Evolutionary conservation across 768 basidiomycete genomes (phyloP), one percentile per base, ranked within the genome.

Genomic region (Mycena kentingensis): DNA sequence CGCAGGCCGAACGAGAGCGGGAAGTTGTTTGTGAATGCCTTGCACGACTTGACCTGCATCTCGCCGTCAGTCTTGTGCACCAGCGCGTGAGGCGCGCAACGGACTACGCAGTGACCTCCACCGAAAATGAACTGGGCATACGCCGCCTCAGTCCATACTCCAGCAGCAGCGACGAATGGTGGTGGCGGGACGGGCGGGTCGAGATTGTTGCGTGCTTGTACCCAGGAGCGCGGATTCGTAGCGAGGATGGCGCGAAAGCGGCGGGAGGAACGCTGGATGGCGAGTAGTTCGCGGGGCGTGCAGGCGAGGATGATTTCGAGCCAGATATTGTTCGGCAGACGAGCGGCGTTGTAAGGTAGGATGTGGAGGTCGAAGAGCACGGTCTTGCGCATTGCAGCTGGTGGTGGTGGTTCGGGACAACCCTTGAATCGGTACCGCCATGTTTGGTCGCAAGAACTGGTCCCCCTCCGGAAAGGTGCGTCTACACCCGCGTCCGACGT

Each of bases 81-180:
- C 12, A 11, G 4, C 19, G 4, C 26, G 4, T 13, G 22, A 24
- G 2, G 31, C 2, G n/a, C 15, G 25, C 26, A n/a, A 36, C 34
- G 13, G 16, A 51, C 46, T 15, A 28, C 18, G 34, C 55, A 56
- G 15, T 47, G 10, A 0, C 55, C 44, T 8, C 55, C 55, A 4
- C 50, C 55, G 16, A 56, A 56, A 12, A 56, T 35, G 2, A 47
- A 38, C 21, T 52, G 49, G 1, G 45, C 37, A 28, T 55, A 51
- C 25, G 55, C 55, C 2, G 51, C 36, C n/a, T 57, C 55, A 22
- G 51, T 49, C 51, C 55, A 57, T 16, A 57, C 26, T 5, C 55
- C 55, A 0, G 47, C 46, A 42, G 55, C 55, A 13, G 41, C 27
- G 46, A 57, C 48, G 12, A 43, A 32, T 25, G 55, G 55, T 3